Conservation (phyloP, 331 rosid species). For the Spiraea crenata region DNA sequence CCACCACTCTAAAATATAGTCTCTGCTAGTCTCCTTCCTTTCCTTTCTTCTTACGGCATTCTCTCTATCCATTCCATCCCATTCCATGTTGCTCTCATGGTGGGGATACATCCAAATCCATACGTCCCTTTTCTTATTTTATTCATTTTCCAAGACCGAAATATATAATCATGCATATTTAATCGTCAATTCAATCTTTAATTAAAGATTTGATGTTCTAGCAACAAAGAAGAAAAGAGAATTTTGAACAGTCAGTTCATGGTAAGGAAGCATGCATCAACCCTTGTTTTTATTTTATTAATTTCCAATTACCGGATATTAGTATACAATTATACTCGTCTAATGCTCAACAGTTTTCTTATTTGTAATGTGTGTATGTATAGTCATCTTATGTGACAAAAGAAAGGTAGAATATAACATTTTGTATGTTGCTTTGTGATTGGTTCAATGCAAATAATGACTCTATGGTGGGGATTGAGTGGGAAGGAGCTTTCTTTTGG, state of each 20-base stretch:
- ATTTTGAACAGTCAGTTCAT: conserved; percentile 13
- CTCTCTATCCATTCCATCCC: too few relatives aligned
- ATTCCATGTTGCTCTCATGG: conserved; percentile 54
- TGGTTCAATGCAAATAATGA: conserved; percentile 53
- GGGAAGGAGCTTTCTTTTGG: neutral
- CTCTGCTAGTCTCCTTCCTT: conserved; percentile 55
- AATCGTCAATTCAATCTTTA: too few relatives aligned
- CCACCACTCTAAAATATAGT: conserved; percentile 63
- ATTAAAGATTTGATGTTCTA: too few relatives aligned
- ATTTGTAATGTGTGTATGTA: too few relatives aligned
- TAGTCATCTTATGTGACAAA: too few relatives aligned
- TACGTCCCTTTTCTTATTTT: neutral
- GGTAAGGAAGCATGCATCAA: conserved; percentile 24
- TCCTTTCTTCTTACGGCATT: conserved; percentile 87
- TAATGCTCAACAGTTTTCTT: too few relatives aligned
- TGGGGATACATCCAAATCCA: conserved; percentile 16
- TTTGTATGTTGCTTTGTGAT: conserved; percentile 31
- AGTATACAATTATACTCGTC: too few relatives aligned
- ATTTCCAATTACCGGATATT: too few relatives aligned
- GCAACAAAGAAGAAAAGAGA: too few relatives aligned
- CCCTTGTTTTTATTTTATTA: neutral
- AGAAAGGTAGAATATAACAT: neutral
- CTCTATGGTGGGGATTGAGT: conserved; percentile 11
- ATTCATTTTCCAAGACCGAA: neutral
- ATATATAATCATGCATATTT: too few relatives aligned